These are phyloP conservation scores for Orbilia brochopaga DNA, from an alignment of 2,329 filamentous ascomycete species.

Conservation along the genomic window DNA sequence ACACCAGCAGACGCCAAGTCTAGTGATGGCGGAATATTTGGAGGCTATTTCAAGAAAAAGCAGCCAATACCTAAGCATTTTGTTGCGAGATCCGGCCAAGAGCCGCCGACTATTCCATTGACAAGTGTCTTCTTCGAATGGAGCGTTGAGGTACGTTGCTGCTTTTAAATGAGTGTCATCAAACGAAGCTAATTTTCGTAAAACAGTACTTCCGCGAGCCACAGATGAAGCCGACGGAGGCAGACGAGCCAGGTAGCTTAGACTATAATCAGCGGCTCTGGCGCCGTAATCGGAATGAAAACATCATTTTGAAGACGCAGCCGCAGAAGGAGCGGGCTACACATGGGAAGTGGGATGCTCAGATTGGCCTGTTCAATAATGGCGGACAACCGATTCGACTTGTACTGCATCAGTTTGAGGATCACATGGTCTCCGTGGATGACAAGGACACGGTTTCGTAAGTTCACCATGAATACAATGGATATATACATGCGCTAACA, in stretches of 20 bases:
- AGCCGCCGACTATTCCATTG: conserved; percentile 72
- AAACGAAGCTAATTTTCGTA: conserved; percentile 51
- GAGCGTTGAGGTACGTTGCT: conserved; percentile 73
- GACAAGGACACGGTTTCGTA: conserved; percentile 82
- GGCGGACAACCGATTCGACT: conserved; percentile 87
- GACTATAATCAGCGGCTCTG: conserved; percentile 96
- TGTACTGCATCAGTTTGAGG: conserved; percentile 97
- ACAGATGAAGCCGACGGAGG: conserved; percentile 95
- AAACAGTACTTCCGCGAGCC: conserved; percentile 88
- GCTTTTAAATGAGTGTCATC: conserved; percentile 4
- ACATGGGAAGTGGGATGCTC: conserved; percentile 83
- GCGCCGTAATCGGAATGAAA: conserved; percentile 90
- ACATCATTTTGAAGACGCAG: conserved; percentile 88
- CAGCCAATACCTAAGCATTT: conserved; percentile 82
- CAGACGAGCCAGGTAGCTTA: conserved; percentile 92
- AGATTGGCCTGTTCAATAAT: conserved; percentile 83
- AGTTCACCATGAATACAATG: conserved; percentile 51
- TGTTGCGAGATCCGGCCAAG: conserved; percentile 66
- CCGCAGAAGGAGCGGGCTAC: conserved; percentile 89
- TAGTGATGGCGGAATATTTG: conserved; percentile 55
- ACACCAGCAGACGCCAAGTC: conserved; percentile 54
- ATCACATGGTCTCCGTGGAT: conserved; percentile 91
- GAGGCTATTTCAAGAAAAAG: conserved; percentile 61
- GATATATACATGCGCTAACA: conserved; percentile 23
- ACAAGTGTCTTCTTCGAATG: conserved; percentile 87